Conservation (phyloP, 306 rosid species). For the Comarum palustre region DNA sequence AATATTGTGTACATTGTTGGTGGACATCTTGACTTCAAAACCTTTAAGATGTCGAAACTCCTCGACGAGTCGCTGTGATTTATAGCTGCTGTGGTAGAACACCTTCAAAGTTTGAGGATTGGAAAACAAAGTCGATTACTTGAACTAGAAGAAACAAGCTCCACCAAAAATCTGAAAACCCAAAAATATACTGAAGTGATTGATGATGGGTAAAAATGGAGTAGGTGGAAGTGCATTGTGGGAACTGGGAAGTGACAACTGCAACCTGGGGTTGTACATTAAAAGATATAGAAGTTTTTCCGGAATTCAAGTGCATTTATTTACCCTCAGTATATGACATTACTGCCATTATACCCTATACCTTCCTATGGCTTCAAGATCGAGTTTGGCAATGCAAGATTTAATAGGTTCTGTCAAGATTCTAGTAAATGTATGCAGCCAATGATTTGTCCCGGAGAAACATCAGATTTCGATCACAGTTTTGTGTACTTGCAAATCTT, state of each 20-base stretch:
- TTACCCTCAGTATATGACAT: conserved; percentile 2
- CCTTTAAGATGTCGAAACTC: not conserved
- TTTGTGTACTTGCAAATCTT: not conserved
- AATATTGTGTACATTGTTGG: not conserved
- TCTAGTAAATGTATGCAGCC: not conserved
- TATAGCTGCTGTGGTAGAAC: not conserved
- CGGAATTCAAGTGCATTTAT: conserved; percentile 15
- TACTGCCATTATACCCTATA: not conserved
- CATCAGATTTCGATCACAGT: not conserved
- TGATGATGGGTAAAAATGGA: not conserved
- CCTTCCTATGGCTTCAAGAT: not conserved
- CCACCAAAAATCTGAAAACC: not conserved
- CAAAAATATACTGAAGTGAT: not conserved
- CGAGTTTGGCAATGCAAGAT: not conserved
- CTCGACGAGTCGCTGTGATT: not conserved
- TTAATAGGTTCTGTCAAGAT: not conserved
- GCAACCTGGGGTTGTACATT: conserved; percentile 5
- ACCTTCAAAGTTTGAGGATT: not conserved
- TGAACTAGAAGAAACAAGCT: not conserved
- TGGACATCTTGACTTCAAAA: not conserved
- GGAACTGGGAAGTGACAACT: conserved; percentile 9
- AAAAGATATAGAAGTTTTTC: not conserved
- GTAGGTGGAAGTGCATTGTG: not conserved
- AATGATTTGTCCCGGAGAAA: conserved; percentile 15
- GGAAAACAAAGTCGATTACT: not conserved